These are phyloP conservation scores for Dendrobium nobile DNA, from an alignment of 106 monocot species.

Conservation along the genomic window DNA sequence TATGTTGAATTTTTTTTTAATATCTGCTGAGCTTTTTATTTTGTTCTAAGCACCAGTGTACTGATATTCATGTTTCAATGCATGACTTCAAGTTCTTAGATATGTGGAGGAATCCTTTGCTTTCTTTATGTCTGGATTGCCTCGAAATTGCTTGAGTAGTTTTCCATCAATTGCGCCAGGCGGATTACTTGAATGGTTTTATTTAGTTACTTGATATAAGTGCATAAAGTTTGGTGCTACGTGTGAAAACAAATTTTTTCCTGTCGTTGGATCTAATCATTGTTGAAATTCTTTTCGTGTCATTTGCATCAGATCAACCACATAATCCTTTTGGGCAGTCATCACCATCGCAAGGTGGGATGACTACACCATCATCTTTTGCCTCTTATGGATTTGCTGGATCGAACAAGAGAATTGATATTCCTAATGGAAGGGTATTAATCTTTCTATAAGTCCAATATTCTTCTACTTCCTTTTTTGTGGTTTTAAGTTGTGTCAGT, in stretches of 20 bases:
- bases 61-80: no score
- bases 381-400: conserved; percentile 24
- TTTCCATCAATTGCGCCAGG: background rate
- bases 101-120: background rate
- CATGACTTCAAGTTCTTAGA: background rate
- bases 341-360: conserved; percentile 24
- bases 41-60: no score
- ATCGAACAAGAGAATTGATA: conserved; percentile 44
- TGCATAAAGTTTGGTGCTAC: background rate
- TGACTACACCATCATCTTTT: background rate
- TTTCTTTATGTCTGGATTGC: background rate
- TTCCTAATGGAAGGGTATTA: conserved; percentile 56
- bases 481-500: background rate
- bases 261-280: background rate
- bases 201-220: background rate
- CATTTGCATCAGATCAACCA: background rate
- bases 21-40: no score
- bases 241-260: background rate
- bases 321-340: conserved; percentile 36
- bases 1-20: background rate
- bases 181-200: background rate
- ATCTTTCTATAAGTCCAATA: background rate
- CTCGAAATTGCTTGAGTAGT: background rate
- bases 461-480: background rate
- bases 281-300: background rate